These are phyloP conservation scores for Breviolum minutum DNA, from an alignment of 73 alveolate genomes.

Conservation along the genomic window DNA sequence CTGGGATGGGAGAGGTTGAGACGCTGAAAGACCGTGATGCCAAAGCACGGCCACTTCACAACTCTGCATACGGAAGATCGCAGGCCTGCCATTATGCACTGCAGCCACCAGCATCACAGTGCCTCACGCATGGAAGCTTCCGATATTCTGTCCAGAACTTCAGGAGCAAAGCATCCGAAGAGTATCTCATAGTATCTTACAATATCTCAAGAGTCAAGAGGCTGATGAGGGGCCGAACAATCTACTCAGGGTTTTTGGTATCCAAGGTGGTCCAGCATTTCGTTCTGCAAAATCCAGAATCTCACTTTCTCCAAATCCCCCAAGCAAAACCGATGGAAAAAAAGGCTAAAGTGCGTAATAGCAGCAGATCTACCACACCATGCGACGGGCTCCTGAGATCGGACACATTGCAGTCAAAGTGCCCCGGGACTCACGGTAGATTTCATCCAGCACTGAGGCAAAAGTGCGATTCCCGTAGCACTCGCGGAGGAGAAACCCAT, in stretches of 20 bases:
- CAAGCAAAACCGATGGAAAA: background rate
- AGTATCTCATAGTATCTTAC: too few species aligned
- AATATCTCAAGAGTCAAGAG: too few species aligned
- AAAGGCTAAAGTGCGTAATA: background rate
- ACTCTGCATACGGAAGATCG: background rate
- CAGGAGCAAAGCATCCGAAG: too few species aligned
- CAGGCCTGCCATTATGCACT: background rate
- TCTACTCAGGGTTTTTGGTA: too few species aligned
- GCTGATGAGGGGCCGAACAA: too few species aligned
- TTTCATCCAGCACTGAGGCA: background rate
- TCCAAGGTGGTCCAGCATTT: too few species aligned
- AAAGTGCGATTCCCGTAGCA: background rate
- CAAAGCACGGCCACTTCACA: background rate
- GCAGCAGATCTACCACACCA: background rate
- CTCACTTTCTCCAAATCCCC: too few species aligned
- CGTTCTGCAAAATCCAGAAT: too few species aligned
- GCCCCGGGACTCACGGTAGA: slow-evolving; percentile 55
- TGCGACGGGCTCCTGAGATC: too few species aligned
- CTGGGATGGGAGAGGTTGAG: background rate
- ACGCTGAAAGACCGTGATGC: background rate
- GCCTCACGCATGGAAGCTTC: background rate
- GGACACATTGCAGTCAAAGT: background rate
- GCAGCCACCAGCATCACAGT: slow-evolving; percentile 19
- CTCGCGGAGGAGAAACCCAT: background rate
- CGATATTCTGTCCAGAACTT: too few species aligned